Conservation (phyloP, 176 grass and related monocot genomes). For the Elaeis guineensis region DNA sequence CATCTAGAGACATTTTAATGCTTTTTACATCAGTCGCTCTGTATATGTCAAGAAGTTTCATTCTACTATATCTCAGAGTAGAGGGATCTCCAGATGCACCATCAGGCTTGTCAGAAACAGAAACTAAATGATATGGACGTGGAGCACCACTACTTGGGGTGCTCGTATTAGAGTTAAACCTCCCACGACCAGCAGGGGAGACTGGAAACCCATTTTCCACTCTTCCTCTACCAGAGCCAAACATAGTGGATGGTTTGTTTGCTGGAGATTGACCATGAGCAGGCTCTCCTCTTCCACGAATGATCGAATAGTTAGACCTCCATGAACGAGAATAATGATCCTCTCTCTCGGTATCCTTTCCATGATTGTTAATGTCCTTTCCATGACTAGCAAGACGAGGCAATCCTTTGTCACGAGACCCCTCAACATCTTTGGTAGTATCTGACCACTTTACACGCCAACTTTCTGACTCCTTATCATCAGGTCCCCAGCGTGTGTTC, state of each 20-base stretch:
- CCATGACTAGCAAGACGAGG: slow-evolving; percentile 33
- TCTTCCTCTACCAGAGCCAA: slow-evolving; percentile 71
- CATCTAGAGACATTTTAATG: slow-evolving; percentile 48
- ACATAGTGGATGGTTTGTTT: slow-evolving; percentile 37
- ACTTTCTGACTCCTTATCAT: slow-evolving; percentile 73
- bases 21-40: slow-evolving; percentile 61
- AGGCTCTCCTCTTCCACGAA: slow-evolving; percentile 58
- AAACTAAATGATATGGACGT: slow-evolving; percentile 47
- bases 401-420: slow-evolving; percentile 40
- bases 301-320: slow-evolving; percentile 64
- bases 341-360: slow-evolving; percentile 71
- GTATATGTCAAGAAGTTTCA: slow-evolving; percentile 97
- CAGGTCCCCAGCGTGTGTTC: slow-evolving; percentile 70
- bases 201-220: slow-evolving; percentile 38
- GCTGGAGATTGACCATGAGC: slow-evolving; percentile 34
- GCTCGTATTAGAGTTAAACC: slow-evolving; percentile 42
- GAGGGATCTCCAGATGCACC: slow-evolving; percentile 47
- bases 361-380: slow-evolving; percentile 55
- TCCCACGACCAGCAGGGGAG: slow-evolving; percentile 55
- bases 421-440: slow-evolving; percentile 56
- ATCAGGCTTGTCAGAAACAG: slow-evolving; percentile 63
- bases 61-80: slow-evolving; percentile 76
- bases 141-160: slow-evolving; percentile 35
- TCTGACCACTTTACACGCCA: slow-evolving; percentile 66
- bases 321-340: slow-evolving; percentile 65